A percentile compares a stretch with the other conserved stretches of the same genome.
phyloP scores from a whole-genome alignment of 2,329 filamentous ascomycete genomes.

The Gyromitra esculenta region DNA sequence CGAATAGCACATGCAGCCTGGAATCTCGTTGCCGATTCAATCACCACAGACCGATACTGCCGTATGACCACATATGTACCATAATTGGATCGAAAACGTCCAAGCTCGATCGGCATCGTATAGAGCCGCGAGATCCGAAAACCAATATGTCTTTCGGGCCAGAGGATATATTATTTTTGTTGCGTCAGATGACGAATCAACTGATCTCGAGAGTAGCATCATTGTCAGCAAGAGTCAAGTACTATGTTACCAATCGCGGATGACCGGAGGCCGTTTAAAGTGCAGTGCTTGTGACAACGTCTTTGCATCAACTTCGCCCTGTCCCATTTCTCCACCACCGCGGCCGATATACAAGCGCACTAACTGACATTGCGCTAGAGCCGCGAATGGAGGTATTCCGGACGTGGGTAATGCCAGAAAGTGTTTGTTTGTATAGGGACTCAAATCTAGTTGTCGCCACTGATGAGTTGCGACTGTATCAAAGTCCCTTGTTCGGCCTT shows the following conservation, averaged over 20 bases:
- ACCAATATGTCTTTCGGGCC: background rate
- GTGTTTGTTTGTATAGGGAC: too few species aligned
- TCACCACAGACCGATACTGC: background rate
- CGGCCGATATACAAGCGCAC: background rate
- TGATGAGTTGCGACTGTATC: too few species aligned
- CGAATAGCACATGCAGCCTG: background rate
- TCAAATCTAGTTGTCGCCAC: too few species aligned
- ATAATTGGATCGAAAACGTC: background rate
- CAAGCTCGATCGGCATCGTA: background rate
- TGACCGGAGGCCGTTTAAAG: background rate
- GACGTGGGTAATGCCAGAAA: too few species aligned
- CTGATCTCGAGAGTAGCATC: background rate
- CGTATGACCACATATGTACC: background rate
- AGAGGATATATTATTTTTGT: background rate
- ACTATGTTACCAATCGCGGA: background rate
- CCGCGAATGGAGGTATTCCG: too few species aligned
- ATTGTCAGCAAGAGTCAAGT: background rate
- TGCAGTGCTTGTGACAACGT: background rate
- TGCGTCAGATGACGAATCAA: background rate
- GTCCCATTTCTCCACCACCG: background rate
- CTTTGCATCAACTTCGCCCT: background rate
- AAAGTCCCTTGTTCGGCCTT: too few species aligned
- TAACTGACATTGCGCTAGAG: background rate
- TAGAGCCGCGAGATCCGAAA: background rate
- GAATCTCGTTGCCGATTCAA: background rate